Evolutionary conservation across 768 basidiomycete species (phyloP).

Genomic region (Tephrocybe sp.): DNA sequence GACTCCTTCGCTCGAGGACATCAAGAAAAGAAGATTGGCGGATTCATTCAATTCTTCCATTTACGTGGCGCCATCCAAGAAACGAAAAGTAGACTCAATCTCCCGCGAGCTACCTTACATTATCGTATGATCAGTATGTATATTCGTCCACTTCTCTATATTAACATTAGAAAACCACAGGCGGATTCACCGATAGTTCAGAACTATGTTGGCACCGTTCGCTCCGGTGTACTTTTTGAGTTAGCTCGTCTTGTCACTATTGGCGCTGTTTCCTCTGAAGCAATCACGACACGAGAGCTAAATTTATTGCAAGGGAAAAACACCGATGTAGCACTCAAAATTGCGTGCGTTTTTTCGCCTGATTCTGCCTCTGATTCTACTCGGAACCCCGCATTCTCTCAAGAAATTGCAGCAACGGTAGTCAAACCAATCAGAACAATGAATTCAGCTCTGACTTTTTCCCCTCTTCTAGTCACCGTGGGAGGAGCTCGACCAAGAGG

Average conservation of each 20-base stretch:
- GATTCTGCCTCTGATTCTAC: background rate
- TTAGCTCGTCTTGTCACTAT: conserved; percentile 42
- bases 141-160: background rate
- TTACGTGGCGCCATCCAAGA: conserved; percentile 9
- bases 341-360: conserved; percentile 15
- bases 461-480: conserved; percentile 50
- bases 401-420: conserved; percentile 35
- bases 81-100: conserved; percentile 1
- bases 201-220: conserved; percentile 17
- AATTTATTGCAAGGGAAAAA: conserved; percentile 30
- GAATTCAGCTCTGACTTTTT: background rate
- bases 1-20: conserved; percentile 18
- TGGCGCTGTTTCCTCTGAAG: conserved; percentile 22
- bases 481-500: conserved; percentile 61
- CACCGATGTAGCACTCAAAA: conserved; percentile 26
- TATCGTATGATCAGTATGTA: conserved; percentile 16
- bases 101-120: conserved; percentile 13
- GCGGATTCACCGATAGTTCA: conserved; percentile 14
- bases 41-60: background rate
- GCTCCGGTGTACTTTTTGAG: conserved; percentile 50
- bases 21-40: conserved; percentile 28
- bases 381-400: conserved; percentile 31
- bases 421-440: background rate
- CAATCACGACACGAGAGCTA: conserved; percentile 28
- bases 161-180: conserved; percentile 8